Base-by-base conservation (phyloP, 129 eudicot species). In the Centrapalus pauciflorus region DNA sequence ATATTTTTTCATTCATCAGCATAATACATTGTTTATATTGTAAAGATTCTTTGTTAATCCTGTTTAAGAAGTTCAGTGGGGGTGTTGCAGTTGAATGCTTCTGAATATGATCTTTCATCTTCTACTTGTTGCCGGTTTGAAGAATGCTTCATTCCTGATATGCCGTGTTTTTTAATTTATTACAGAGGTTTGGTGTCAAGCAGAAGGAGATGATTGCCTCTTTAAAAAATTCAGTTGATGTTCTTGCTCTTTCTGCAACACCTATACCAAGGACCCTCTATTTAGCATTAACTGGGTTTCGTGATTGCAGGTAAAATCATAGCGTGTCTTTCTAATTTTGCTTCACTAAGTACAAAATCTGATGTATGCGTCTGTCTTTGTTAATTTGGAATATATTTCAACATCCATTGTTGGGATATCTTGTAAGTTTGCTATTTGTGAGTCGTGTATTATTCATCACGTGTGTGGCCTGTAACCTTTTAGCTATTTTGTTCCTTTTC, bases 171-270 rank as follows among this genome's bases (percentile, higher is more conserved):
- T 75, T 64, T 64, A 63, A 54, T 67, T 52, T 77, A n/a, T n/a
- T n/a, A 8, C 83, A 93, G 99, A 93, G 99, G 72, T 93, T 93
- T 86, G 99, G 99, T 35, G 99, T 93, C 58, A 93, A 93, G 69
- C 99, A 93, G 71, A 93, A 93, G 95, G 99, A 93, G 69, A 82
- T 69, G 90, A 93, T 93, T 76, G 99, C 99, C 71, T 93, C 96
- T 34, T 80, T 88, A 55, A 93, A 93, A 82, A 89, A 92, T 67
- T 84, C 92, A 11, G 91, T 93, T 41, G 99, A 93, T 72, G 95
- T 93, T 71, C 99, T 93, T 68, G 84, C 99, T 52, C 99, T 93
- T 71, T 93, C 99, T 64, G 99, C 99, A 73, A 93, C 99, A 34
- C 99, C 99, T 16, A 93, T 93, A 64, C 99, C 99, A 59, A 85